A percentile compares a stretch with the other conserved stretches of the same genome.
Evolutionary conservation across 1,284 basidiomycete genomes (phyloP).

Genomic region (Ustilago trichophora): DNA sequence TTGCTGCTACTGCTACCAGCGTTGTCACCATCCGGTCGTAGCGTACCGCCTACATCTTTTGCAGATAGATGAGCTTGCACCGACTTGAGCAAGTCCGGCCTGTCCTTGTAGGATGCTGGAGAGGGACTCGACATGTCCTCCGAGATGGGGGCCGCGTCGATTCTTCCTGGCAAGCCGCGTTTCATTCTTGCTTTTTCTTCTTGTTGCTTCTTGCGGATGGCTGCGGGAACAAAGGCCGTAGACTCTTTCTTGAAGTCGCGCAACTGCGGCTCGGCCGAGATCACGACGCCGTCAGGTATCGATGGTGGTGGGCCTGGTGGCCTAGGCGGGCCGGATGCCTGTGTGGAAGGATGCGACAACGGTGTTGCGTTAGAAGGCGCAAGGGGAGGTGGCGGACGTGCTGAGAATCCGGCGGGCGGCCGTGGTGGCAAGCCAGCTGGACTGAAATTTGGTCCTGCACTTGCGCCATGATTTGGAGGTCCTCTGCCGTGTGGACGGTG

Average conservation of each 20-base stretch:
- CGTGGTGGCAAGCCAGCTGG: background rate
- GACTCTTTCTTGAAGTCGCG: slow-evolving; percentile 63
- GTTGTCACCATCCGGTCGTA: no score
- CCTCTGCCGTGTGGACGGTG: slow-evolving; percentile 1
- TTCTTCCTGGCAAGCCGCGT: slow-evolving; percentile 46
- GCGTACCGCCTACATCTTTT: slow-evolving; percentile 2
- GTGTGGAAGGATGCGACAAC: background rate
- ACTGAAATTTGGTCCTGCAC: background rate
- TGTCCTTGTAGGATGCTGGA: slow-evolving; percentile 7
- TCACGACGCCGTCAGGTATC: slow-evolving; percentile 31
- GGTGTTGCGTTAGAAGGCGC: background rate
- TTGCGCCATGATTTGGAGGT: background rate
- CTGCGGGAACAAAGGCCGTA: slow-evolving; percentile 61
- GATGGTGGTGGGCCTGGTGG: slow-evolving; percentile 34
- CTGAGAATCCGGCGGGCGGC: slow-evolving; percentile 5
- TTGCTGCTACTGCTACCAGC: slow-evolving; percentile 1
- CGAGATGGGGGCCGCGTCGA: slow-evolving; percentile 52
- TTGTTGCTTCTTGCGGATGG: slow-evolving; percentile 53
- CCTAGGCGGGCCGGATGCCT: background rate
- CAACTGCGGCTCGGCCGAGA: slow-evolving; percentile 61
- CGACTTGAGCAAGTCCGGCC: slow-evolving; percentile 26
- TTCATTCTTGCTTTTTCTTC: slow-evolving; percentile 45
- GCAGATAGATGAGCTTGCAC: slow-evolving; percentile 26
- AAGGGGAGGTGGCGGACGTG: background rate
- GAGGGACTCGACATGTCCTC: slow-evolving; percentile 8